These are phyloP conservation scores for Aristolochia fimbriata DNA, from an alignment of 164 flowering plant genomes.

Conservation along the genomic window DNA sequence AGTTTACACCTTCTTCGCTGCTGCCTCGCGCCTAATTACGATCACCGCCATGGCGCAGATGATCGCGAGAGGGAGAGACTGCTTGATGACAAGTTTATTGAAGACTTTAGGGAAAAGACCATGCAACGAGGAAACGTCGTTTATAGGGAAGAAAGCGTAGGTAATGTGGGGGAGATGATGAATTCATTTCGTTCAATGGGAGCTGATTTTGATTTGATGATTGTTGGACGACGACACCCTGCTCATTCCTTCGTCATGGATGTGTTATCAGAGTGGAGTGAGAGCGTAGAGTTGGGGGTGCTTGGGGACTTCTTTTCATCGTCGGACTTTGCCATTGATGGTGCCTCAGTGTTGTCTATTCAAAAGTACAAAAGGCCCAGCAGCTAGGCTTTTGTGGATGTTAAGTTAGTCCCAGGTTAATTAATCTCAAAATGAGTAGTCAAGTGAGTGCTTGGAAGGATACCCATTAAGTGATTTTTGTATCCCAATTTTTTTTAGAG, in stretches of 20 bases:
- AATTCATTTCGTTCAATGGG: background rate
- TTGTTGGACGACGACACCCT: constrained; percentile 2
- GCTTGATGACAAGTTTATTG: constrained; percentile 1
- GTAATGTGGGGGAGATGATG: background rate
- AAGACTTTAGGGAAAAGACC: background rate
- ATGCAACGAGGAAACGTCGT: background rate
- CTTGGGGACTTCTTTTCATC: constrained; percentile 3
- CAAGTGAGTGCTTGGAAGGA: too few relatives aligned
- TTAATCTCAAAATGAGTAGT: too few relatives aligned
- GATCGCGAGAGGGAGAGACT: background rate
- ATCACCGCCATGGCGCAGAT: constrained; percentile 9
- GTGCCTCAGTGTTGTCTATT: too few relatives aligned
- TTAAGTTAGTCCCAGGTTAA: too few relatives aligned
- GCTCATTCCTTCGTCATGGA: background rate
- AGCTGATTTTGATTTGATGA: background rate
- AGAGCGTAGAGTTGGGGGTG: constrained; percentile 1
- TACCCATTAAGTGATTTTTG: too few relatives aligned
- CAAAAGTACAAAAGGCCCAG: too few relatives aligned
- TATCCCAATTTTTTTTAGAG: too few relatives aligned
- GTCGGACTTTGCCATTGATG: constrained; percentile 2
- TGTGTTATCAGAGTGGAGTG: constrained; percentile 1
- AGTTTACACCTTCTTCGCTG: constrained; percentile 53
- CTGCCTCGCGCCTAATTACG: constrained; percentile 35
- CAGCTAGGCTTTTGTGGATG: too few relatives aligned
- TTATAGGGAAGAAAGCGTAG: constrained; percentile 2